Percentiles rank a stretch among this genome's conserved stretches.
Conservation (phyloP, 192 early-diverging fungal species). For the Linnemannia elongata region DNA sequence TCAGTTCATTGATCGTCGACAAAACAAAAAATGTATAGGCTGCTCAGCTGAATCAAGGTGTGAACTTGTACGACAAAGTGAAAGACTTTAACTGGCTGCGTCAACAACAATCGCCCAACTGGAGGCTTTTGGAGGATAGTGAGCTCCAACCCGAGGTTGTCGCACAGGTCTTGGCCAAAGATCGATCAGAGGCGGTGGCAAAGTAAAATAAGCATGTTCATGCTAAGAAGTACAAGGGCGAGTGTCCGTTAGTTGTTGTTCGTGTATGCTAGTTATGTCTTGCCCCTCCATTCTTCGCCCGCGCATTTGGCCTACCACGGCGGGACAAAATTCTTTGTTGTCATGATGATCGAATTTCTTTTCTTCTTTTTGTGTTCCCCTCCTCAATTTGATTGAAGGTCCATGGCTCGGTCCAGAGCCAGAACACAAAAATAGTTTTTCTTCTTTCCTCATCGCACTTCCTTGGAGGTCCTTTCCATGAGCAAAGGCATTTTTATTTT, state of each 20-base stretch:
- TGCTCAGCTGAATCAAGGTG: constrained; percentile 43
- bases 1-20: background rate
- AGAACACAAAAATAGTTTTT: background rate
- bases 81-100: constrained; percentile 96
- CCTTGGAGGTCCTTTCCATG: background rate
- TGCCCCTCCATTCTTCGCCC: too few species aligned
- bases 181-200: constrained; percentile 3
- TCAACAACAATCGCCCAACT: constrained; percentile 84
- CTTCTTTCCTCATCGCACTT: background rate
- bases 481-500: background rate
- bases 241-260: background rate
- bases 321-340: background rate
- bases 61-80: constrained; percentile 72
- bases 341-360: background rate
- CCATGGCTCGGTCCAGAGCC: background rate
- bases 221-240: background rate
- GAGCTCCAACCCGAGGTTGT: constrained; percentile 19
- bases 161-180: constrained; percentile 12
- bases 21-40: constrained; percentile 7
- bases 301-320: background rate
- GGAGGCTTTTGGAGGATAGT: constrained; percentile 64
- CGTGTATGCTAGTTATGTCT: too few species aligned
- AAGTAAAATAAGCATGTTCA: background rate
- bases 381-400: background rate
- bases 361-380: background rate